Conservation (phyloP, 108 stramenopile species). For the Cylindrotheca closterium region DNA sequence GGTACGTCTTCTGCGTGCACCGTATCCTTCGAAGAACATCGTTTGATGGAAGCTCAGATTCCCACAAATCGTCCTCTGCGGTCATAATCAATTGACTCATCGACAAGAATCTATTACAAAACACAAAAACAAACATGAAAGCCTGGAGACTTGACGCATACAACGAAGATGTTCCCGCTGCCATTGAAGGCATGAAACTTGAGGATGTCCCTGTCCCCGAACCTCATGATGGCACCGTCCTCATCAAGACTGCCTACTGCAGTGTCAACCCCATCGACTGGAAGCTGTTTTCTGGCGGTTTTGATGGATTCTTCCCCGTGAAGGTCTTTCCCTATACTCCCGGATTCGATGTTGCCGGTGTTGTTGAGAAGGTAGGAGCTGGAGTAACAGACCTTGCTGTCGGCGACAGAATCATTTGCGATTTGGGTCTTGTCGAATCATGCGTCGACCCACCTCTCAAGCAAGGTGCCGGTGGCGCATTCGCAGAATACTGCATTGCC, state of each 20-base stretch:
- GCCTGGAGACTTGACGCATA: neutral
- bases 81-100: too few species aligned
- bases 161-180: slow-evolving; percentile 3
- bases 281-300: slow-evolving; percentile 28
- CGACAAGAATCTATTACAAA: too few species aligned
- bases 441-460: too few species aligned
- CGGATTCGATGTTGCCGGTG: slow-evolving; percentile 24
- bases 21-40: too few species aligned
- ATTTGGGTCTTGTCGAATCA: slow-evolving; percentile 6
- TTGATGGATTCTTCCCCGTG: slow-evolving; percentile 24
- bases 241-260: slow-evolving; percentile 27
- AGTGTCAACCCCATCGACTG: slow-evolving; percentile 51
- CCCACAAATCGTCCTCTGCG: too few species aligned
- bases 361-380: slow-evolving; percentile 7
- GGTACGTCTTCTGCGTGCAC: too few species aligned
- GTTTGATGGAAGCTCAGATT: too few species aligned
- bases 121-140: too few species aligned
- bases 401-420: slow-evolving; percentile 22
- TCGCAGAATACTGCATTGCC: slow-evolving; percentile 23
- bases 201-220: slow-evolving; percentile 40
- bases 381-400: slow-evolving; percentile 3
- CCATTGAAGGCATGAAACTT: too few species aligned
- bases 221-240: slow-evolving; percentile 14
- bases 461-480: slow-evolving; percentile 13
- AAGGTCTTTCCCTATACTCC: neutral